phyloP scores from a whole-genome alignment of 306 rosid species.

The Quercus aquifolioides region DNA sequence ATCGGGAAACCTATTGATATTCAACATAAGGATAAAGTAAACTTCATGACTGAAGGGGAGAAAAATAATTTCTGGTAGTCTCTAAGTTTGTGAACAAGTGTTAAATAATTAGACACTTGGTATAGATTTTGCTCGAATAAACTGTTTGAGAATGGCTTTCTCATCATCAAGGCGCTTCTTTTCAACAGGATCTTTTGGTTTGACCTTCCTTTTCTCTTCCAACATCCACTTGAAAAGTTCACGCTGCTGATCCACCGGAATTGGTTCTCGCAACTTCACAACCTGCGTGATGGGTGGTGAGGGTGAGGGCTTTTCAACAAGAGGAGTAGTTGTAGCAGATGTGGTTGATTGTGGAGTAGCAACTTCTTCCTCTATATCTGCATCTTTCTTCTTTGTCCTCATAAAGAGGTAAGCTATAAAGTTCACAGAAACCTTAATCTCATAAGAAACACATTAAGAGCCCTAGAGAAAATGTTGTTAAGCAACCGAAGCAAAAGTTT shows the following conservation, averaged over 20 bases:
- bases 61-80: constrained; percentile 11
- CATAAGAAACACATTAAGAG: constrained; percentile 16
- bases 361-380: constrained; percentile 35
- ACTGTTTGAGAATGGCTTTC: constrained; percentile 83
- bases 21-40: constrained; percentile 23
- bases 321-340: constrained; percentile 31
- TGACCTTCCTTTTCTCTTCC: constrained; percentile 91
- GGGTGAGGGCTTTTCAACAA: neutral
- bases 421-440: constrained; percentile 31
- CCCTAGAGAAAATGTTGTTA: neutral
- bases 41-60: constrained; percentile 2
- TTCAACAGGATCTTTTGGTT: constrained; percentile 68
- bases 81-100: neutral
- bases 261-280: constrained; percentile 12
- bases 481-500: neutral
- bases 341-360: constrained; percentile 32
- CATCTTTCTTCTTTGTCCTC: constrained; percentile 75
- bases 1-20: constrained; percentile 7
- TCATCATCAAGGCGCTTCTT: constrained; percentile 76
- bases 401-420: constrained; percentile 67
- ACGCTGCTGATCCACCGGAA: constrained; percentile 58
- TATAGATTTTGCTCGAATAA: constrained; percentile 71
- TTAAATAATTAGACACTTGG: constrained; percentile 32
- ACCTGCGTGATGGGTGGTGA: no score
- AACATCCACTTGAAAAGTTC: constrained; percentile 86